Evolutionary conservation across 441 rosid genomes (phyloP), one percentile per base, ranked within the genome.

Genomic region (Flueggea neowawraea): DNA sequence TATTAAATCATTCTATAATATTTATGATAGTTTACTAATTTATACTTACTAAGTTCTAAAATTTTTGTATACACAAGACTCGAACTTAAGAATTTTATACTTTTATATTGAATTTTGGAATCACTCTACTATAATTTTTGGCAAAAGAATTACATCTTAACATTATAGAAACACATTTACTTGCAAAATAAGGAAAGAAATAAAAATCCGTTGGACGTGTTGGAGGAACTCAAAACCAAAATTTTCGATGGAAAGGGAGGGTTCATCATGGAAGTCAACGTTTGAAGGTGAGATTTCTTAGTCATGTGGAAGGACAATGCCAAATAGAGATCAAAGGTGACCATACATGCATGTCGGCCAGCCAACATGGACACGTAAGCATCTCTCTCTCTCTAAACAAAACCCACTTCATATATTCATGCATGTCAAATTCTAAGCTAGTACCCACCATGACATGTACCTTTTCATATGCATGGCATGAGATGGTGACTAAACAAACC

Each of bases 331-430:
- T 53, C 32, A n/a, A 47, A 53, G 52, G 57, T 47, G 65, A 50
- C 69, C 69, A 64, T 49, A 49, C 62, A 13, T 60, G 36, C 15
- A 41, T 70, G 54, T 60, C 66, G 58, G 61, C 52, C 66, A 60
- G 44, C 36, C 60, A 14, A 47, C 16, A 31, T 43, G 36, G 53
- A 43, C 49, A 36, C n/a, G 39, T 17, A 62, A 17, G 41, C 44
- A 10, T 1, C 5, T 39, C 12, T 36, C 41, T 5, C 12, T 47
- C n/a, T n/a, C n/a, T n/a, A n/a, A 47, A 2, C 1, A 4, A 10
- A 10, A 4, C n/a, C 50, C 2, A 47, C 50, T 47, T 47, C 50
- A 47, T 47, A 3, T 43, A 47, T 14, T 14, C 12, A 47, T 10
- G 12, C n/a, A 47, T 47, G n/a, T 47, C n/a, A 47, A 6, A 43